Evolutionary conservation across 1,284 basidiomycete genomes (phyloP), one percentile per base, ranked within the genome.

Genomic region (Ganoderma boninense): DNA sequence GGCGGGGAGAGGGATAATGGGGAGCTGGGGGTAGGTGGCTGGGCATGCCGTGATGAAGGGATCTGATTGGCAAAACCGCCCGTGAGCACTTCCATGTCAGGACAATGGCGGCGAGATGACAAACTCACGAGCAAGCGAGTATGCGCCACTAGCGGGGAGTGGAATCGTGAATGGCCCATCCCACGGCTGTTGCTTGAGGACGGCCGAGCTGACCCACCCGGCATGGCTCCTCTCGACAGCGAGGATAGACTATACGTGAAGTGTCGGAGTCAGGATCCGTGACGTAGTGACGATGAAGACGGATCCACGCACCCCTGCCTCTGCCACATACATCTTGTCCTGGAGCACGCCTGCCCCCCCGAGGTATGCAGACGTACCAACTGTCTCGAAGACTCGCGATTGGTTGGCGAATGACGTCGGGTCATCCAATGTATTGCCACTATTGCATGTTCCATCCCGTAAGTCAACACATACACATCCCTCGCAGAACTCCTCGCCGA

Each of bases 111-210:
- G 57, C 20, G 6, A 18, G 4, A 35, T 13, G n/a, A 20, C 2
- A 29, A 54, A 73, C 77, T 56, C 68, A 78, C 78, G 69, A 29
- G 78, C 82, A 42, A 89, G 77, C 0, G 84, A 85, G 72, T 78
- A 84, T 14, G 83, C 86, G 73, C 88, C 84, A 77, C 84, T 84
- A 66, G 86, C 79, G 46, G 82, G 80, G 40, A 92, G 82, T 4
- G 89, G 87, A 1, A 82, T 84, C 82, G 87, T 84, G 76, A 88
- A 87, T 8, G 88, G 80, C 0, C 86, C 85, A 67, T 86, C 86
- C 90, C 89, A 91, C 0, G 87, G 84, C 32, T 85, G 80, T 8
- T 79, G 78, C 69, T 86, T 81, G 61, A 81, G 79, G 44, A 87
- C 85, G 5, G 87, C 82, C 0, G 86, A 84, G 60, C 82, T 79